phyloP scores from a whole-genome alignment of 306 rosid genomes.

The Lotus japonicus region DNA sequence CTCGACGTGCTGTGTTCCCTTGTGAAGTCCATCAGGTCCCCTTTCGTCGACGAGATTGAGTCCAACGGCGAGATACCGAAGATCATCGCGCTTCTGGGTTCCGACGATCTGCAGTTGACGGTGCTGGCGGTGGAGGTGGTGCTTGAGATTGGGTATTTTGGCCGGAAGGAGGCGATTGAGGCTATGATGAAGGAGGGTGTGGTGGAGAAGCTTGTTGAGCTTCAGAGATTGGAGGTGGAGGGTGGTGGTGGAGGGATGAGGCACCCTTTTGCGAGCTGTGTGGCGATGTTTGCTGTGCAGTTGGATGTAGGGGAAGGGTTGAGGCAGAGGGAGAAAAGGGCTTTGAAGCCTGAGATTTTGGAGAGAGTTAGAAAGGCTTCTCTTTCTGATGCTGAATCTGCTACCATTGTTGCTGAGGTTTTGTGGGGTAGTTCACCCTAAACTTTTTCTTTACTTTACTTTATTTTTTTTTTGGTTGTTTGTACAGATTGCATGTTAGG shows the following conservation, averaged over 20 bases:
- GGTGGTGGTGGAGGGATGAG: no score
- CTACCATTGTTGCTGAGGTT: slow-evolving; percentile 80
- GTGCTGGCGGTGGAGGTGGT: slow-evolving; percentile 54
- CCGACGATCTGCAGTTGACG: slow-evolving; percentile 24
- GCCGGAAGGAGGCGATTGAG: slow-evolving; percentile 83
- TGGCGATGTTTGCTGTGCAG: slow-evolving; percentile 79
- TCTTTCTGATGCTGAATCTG: slow-evolving; percentile 75
- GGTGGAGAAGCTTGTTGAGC: slow-evolving; percentile 55
- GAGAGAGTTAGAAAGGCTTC: slow-evolving; percentile 53
- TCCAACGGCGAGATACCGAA: slow-evolving; percentile 49
- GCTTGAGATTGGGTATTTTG: slow-evolving; percentile 77
- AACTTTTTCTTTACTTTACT: not conserved
- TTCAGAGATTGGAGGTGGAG: slow-evolving; percentile 57
- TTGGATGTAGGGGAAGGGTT: slow-evolving; percentile 92
- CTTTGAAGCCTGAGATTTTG: slow-evolving; percentile 60
- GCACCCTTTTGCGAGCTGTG: slow-evolving; percentile 72
- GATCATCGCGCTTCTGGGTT: slow-evolving; percentile 40
- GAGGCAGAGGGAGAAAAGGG: slow-evolving; percentile 83
- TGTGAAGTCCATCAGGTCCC: slow-evolving; percentile 63
- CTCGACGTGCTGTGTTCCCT: slow-evolving; percentile 48
- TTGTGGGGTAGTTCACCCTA: slow-evolving; percentile 77
- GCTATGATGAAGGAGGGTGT: slow-evolving; percentile 68
- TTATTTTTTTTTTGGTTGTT: not conserved
- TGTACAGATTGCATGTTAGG: not conserved
- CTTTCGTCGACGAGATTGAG: slow-evolving; percentile 80